Evolutionary conservation across 495 filamentous ascomycete genomes (phyloP), one percentile per base, ranked within the genome.

Genomic region (Neurospora sp.): DNA sequence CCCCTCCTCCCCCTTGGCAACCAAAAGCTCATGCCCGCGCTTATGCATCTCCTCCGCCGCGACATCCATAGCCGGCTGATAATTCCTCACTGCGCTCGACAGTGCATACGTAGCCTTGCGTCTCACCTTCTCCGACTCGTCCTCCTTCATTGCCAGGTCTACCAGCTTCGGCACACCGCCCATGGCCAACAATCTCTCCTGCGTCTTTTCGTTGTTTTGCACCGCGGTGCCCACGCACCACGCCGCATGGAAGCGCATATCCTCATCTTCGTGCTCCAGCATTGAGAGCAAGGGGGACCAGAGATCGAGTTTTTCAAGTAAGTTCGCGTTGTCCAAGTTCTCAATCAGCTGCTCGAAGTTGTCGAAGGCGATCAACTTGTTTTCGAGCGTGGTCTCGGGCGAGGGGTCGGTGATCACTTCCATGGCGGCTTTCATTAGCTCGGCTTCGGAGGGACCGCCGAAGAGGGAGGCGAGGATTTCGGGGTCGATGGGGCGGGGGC

Each of bases 151-250:
- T 18, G 92, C 89, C 69, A 97, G 78, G 12, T 85, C 82, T 8
- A 93, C 89, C 20, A 98, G 85, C 46, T 80, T 88, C 69, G 90
- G 86, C 14, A 98, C 84, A 9, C 88, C 93, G 27, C 91, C 92
- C 66, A 92, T 79, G 5, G 88, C 89, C 31, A 96, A 79, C 42
- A 96, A 82, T 75, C 88, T 89, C 82, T 94, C 91, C 81, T 99
- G 96, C 20, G 87, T 88, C 80, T 90, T 92, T 39, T 86, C 85
- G 79, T 99, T 98, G 80, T 99, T 99, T 86, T 98, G 94, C 72
- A 98, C 96, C 4, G 96, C 95, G 5, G 94, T 97, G 38, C 92
- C 93, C 39, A 93, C 84, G 84, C 94, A 97, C 94, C 94, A 97
- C 2, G 94, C 94, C 0, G 96, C 94, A 87, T 92, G 92, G 59